phyloP scores from a whole-genome alignment of 495 filamentous ascomycete species.

The Annulohypoxylon bovei region DNA sequence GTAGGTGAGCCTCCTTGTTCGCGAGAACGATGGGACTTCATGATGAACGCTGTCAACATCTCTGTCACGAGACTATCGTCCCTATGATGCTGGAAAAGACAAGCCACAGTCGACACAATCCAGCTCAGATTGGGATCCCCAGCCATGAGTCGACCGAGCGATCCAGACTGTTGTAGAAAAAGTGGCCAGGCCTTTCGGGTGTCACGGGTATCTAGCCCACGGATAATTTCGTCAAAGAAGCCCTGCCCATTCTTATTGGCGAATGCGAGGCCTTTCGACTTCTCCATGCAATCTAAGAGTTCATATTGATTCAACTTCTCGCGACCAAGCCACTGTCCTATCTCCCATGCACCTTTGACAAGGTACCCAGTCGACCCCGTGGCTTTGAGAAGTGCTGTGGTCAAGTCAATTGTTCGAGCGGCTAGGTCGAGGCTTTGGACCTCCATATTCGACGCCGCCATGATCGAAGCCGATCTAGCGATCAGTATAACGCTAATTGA shows the following conservation, averaged over 20 bases:
- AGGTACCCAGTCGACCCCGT: too few relatives aligned
- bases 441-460: background rate
- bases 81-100: background rate
- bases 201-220: background rate
- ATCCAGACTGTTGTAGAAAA: background rate
- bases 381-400: background rate
- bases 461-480: background rate
- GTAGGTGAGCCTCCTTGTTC: background rate
- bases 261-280: background rate
- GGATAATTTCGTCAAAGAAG: background rate
- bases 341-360: background rate
- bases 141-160: background rate
- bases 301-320: background rate
- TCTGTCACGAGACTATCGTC: background rate
- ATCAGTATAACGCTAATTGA: too few relatives aligned
- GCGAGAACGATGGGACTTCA: background rate
- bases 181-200: background rate
- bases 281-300: background rate
- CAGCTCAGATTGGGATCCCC: background rate
- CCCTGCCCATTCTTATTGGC: background rate
- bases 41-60: background rate
- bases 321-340: background rate
- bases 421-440: background rate
- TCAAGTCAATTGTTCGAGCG: background rate
- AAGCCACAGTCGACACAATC: background rate